Base-by-base conservation (phyloP, 495 filamentous ascomycete genomes). In the Darksidea phi region DNA sequence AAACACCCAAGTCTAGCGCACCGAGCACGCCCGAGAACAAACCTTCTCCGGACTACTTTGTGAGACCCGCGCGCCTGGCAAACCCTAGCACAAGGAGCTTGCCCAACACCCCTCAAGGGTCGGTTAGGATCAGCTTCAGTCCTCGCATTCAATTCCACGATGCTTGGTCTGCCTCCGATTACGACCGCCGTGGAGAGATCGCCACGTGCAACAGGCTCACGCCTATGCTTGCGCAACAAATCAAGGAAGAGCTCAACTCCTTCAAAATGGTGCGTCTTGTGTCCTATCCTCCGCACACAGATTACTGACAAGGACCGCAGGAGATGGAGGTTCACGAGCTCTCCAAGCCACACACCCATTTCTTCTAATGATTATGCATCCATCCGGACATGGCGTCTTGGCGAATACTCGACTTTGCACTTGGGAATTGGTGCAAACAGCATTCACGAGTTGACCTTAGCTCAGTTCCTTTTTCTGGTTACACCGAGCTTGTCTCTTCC, bases 281-380 rank as follows among this genome's bases (percentile, higher is more conserved):
- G 25, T 17, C 20, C 3, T 20, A 23, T 8, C 8, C 21, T 0
- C 10, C 17, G 24, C 18, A 11, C 15, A 36, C 0, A 11, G 45
- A 13, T 48, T 0, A 54, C 68, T 72, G 70, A 69, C 50, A 6
- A 17, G 13, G 32, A n/a, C 20, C 23, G 1, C 63, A 98, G 95
- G 94, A 99, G 77, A 99, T 99, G 94, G 94, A 97, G 79, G 94
- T 99, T 71, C 94, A 99, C 72, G 91, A 96, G 77, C 88, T 87
- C 73, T 97, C 95, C 55, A 97, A 97, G 76, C 88, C 96, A 66
- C 96, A 97, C 80, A 99, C 94, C 68, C 94, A 99, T 82, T 99
- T 97, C 83, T 96, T 99, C 79, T 99, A 72, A 76, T 63, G 64
- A 71, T 53, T 46, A 63, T 56, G 49, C 54, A 61, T 64, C 46